Evolutionary conservation across 108 stramenopile species (phyloP), one percentile per base, ranked within the genome.

Genomic region (Schizochytrium sp.): DNA sequence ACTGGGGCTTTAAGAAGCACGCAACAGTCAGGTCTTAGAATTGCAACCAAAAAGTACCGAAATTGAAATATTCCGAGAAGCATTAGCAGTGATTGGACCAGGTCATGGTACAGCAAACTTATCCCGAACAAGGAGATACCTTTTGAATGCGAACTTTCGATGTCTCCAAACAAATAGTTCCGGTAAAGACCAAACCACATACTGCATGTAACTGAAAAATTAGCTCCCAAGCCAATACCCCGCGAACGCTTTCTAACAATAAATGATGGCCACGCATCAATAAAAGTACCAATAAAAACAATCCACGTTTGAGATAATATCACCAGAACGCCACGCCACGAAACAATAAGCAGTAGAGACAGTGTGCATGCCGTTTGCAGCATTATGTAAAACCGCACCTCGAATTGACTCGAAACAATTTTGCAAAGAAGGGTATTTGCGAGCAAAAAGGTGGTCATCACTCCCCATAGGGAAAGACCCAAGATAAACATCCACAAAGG

Each of bases 181-280:
- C 44, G 12, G 1, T 38, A 7, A 38, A 69, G 40, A 12, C 64
- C 64, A 8, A 15, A 12, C 10, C 0, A 0, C 1, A 69, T 5
- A 7, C 12, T 44, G 12, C 40, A 44, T 7, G 44, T 69, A 7
- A 38, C 28, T 7, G 0, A 15, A 44, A 7, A 13, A 15, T 38
- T 28, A 15, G 44, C 8, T 69, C 64, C 64, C 10, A 13, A 69
- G 64, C 64, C 64, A 8, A 69, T 8, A 38, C 42, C 64, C 10
- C 64, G 64, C 10, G 8, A 0, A 7, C 64, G 64, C 10, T 44
- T 44, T 38, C 44, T 38, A 12, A 69, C 64, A 0, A 69, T 69
- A 69, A 69, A 69, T 7, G 64, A 28, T 69, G 64, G 64, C 64
- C 64, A 69, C 12, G 64, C 64, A 44, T 69, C 64, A 15, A 44